Base-by-base conservation (phyloP, 768 basidiomycete species). In the Kwoniella sp. region DNA sequence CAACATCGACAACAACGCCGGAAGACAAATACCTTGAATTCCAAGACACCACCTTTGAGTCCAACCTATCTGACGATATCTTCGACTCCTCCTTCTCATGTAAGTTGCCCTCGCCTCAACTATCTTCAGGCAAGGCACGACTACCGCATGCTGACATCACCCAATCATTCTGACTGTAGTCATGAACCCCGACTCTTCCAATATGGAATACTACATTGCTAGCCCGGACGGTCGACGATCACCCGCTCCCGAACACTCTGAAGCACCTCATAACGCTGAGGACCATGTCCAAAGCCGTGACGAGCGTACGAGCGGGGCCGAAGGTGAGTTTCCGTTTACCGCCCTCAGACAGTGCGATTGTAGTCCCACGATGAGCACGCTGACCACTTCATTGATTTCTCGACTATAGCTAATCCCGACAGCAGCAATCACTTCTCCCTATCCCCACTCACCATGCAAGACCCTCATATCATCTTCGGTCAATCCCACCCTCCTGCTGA, bases 11-110 rank as follows among this genome's bases (percentile, higher is more conserved):
- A 33, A 6, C 33, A 33, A 25, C 21, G 13, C 19, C 49, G 19
- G 51, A 54, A 30, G 52, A 48, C 26, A 33, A 47, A 17, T 26
- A 26, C 53, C 25, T 53, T 36, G 52, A 62, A 3, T 48, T 47
- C 17, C 60, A 64, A n/a, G 49, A 52, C 24, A 40, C 17, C 22
- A 25, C 33, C 7, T 57, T 52, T 40, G 40, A 27, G 40, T 37
- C 55, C 26, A 58, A 19, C 13, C 46, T 64, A 9, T 57, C 62
- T 51, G 62, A 64, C 62, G 62, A 64, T 36, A 33, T 64, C 24
- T 64, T 58, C 40, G 55, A 64, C 29, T 64, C 62, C 21, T 57
- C 62, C 10, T 58, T 64, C 36, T 58, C 62, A 9, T 64, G 62
- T 64, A 26, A 52, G 55, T 56, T 21, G 30, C 40, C 13, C 17